Base-by-base conservation (phyloP, 805 yeast genomes). In the Wickerhamiella bombiphila region DNA sequence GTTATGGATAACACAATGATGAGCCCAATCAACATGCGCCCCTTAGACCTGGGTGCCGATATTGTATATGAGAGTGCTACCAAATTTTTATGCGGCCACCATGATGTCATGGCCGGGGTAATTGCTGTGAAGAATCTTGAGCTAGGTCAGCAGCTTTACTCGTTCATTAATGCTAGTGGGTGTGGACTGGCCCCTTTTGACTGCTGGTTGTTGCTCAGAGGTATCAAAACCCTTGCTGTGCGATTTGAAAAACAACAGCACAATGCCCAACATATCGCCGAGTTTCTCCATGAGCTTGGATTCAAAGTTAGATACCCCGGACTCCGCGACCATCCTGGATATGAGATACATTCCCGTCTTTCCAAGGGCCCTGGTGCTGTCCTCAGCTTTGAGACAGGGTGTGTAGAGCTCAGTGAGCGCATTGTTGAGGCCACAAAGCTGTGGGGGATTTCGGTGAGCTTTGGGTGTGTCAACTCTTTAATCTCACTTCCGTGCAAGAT, bases 1-100 rank as follows among this genome's bases (percentile, higher is more conserved):
- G 93, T 82, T 11, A 86, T 86, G 44, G 96, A 86, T 61, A 86
- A 88, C 65, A 88, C 96, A 42, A 86, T 86, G 97, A 79, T 86
- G 93, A 76, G 94, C 21, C 96, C 96, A 9, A 59, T 86, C 43
- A 66, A 77, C 51, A 75, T 81, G 75, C 68, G 77, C 18, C 96
- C 97, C 3, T 65, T 86, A 46, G 82, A 80, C 48, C 69, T 80
- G 47, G 93, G 91, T 6, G 88, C 76, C 28, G 96, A 86, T 55
- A 80, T 86, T 40, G 94, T 81, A 40, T 88, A 86, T 57, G 97
- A 86, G 56, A 76, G 88, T 9, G 96, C 93, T 13, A 86, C 97
- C 31, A 86, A 86, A 59, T 86, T 81, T 54, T 65, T 86, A 48
- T 80, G 85, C 51, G 95, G 95, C 5, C 97, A 86, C 57, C 97